phyloP scores from a whole-genome alignment of 1,139 yeast species.

The Saccharomyces hybrid region DNA sequence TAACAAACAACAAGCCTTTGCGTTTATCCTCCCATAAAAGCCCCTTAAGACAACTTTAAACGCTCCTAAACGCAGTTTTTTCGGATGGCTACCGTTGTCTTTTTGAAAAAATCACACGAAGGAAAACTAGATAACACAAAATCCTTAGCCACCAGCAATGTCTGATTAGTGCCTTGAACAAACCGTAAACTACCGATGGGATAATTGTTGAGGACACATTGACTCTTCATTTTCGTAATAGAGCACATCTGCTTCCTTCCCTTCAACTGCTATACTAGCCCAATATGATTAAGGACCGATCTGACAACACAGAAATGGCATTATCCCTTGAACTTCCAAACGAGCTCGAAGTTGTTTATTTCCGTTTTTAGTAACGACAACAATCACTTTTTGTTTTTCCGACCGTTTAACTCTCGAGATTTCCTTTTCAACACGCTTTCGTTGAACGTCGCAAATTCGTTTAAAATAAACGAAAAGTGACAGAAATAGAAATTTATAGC shows the following conservation, averaged over 20 bases:
- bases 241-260: neutral
- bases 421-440: neutral
- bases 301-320: neutral
- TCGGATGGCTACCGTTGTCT: neutral
- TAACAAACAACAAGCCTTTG: neutral
- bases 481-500: neutral
- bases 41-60: neutral
- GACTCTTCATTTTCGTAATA: neutral
- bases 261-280: neutral
- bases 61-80: neutral
- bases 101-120: neutral
- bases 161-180: neutral
- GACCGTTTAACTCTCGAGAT: neutral
- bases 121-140: neutral
- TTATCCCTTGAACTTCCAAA: neutral
- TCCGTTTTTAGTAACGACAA: neutral
- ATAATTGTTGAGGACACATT: neutral
- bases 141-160: neutral
- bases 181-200: neutral
- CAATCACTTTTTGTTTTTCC: neutral
- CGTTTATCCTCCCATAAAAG: neutral
- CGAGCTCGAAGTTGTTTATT: neutral
- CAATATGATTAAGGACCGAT: neutral
- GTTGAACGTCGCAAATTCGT: constrained; percentile 1
- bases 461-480: neutral